Evolutionary conservation across 257 asterid genomes (phyloP).

Genomic region (Jasminum sambac): DNA sequence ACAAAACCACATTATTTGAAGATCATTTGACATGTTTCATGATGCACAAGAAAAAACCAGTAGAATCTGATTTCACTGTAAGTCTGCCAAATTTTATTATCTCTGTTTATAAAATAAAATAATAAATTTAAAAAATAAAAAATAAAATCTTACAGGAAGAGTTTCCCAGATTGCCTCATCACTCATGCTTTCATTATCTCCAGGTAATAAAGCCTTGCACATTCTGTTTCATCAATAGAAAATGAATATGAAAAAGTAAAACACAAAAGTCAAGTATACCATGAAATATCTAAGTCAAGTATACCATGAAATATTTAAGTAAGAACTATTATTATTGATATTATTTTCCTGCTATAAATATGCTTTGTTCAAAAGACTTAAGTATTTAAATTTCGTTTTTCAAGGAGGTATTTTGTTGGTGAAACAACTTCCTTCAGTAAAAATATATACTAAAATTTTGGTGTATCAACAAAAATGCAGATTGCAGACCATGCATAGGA

Average conservation of each 20-base stretch:
- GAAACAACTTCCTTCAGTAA: not conserved
- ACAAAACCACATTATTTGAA: not conserved
- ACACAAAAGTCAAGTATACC: not conserved
- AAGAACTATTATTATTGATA: slow-evolving; percentile 3
- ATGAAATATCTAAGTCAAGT: slow-evolving; percentile 16
- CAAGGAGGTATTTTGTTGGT: not conserved
- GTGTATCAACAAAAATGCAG: slow-evolving; percentile 8
- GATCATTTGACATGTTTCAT: not conserved
- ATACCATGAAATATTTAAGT: slow-evolving; percentile 17
- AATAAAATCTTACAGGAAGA: slow-evolving; percentile 76
- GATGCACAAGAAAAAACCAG: not conserved
- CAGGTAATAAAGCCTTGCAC: slow-evolving; percentile 96
- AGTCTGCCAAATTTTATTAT: slow-evolving; percentile 15
- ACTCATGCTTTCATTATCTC: slow-evolving; percentile 90
- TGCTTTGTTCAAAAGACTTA: slow-evolving; percentile 15
- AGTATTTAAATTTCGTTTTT: slow-evolving; percentile 15
- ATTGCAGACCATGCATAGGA: slow-evolving; percentile 3
- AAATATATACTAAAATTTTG: not conserved
- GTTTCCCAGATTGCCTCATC: slow-evolving; percentile 97
- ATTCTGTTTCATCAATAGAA: slow-evolving; percentile 52
- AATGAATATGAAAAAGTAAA: slow-evolving; percentile 23
- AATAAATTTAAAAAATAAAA: not conserved
- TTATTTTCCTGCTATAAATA: slow-evolving; percentile 3
- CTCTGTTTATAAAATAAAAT: not conserved
- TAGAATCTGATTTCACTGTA: not conserved